These are phyloP conservation scores for Phytophthora idaei DNA, from an alignment of 352 stramenopile genomes.

Conservation along the genomic window DNA sequence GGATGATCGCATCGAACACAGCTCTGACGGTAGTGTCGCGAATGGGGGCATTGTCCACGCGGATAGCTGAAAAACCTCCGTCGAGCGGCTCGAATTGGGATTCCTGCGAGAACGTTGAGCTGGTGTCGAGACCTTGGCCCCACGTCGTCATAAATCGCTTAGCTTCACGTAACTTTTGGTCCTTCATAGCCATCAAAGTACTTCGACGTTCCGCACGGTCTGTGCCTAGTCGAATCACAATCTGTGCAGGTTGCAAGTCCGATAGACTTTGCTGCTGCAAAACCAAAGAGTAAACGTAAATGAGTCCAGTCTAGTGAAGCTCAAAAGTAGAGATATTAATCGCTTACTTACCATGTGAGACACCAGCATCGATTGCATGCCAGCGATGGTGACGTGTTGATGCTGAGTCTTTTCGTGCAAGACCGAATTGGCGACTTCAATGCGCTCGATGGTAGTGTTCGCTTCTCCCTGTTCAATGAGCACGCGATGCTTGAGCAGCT, in stretches of 20 bases:
- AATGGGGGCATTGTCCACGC: conserved; percentile 48
- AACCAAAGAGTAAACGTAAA: background rate
- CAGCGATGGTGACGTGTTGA: conserved; percentile 31
- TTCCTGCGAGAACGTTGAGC: conserved; percentile 27
- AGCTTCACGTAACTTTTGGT: conserved; percentile 31
- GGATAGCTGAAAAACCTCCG: conserved; percentile 39
- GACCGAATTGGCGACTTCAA: conserved; percentile 20
- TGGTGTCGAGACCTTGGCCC: conserved; percentile 24
- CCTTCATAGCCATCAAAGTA: conserved; percentile 30
- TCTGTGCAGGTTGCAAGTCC: conserved; percentile 13
- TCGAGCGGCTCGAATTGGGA: conserved; percentile 36
- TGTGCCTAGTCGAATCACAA: conserved; percentile 12
- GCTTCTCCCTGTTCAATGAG: conserved; percentile 28
- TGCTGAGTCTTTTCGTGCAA: conserved; percentile 27
- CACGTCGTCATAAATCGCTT: conserved; percentile 35
- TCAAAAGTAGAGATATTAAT: too few species aligned
- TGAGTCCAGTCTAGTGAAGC: too few species aligned
- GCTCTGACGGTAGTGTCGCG: conserved; percentile 19
- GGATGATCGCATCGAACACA: conserved; percentile 48
- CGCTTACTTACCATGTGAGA: conserved; percentile 12
- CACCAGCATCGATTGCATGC: conserved; percentile 22
- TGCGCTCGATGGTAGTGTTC: conserved; percentile 12
- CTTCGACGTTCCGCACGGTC: conserved; percentile 26
- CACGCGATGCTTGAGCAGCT: conserved; percentile 36
- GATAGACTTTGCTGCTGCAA: conserved; percentile 16